Conservation (phyloP, 768 basidiomycete species). For the Leccinum longicurvipes region DNA sequence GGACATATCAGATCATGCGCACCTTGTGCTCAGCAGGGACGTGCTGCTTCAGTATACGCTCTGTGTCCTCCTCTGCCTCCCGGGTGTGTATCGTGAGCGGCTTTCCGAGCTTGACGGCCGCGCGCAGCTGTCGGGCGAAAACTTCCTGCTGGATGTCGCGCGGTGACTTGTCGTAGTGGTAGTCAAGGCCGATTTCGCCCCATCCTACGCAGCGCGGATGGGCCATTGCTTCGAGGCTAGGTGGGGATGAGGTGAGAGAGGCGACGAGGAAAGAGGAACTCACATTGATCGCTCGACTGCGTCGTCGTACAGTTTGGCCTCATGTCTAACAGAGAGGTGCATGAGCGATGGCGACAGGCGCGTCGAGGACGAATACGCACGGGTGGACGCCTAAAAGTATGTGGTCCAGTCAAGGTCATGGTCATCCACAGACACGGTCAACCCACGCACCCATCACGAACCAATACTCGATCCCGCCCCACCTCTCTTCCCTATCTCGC, state of each 20-base stretch:
- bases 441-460: slow-evolving; percentile 68
- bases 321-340: slow-evolving; percentile 46
- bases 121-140: slow-evolving; percentile 63
- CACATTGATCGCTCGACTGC: slow-evolving; percentile 68
- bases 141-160: slow-evolving; percentile 63
- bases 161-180: slow-evolving; percentile 79
- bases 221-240: slow-evolving; percentile 66
- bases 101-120: slow-evolving; percentile 66
- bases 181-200: slow-evolving; percentile 88
- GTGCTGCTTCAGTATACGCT: slow-evolving; percentile 69
- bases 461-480: slow-evolving; percentile 75
- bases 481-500: slow-evolving; percentile 46
- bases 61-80: slow-evolving; percentile 82
- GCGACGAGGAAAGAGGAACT: slow-evolving; percentile 18
- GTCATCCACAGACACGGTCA: neutral
- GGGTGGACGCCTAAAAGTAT: slow-evolving; percentile 64
- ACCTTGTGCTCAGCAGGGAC: slow-evolving; percentile 72
- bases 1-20: slow-evolving; percentile 7
- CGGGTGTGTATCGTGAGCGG: slow-evolving; percentile 85
- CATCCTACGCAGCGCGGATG: slow-evolving; percentile 84
- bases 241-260: neutral
- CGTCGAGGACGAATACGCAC: slow-evolving; percentile 37
- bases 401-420: neutral
- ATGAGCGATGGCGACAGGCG: neutral
- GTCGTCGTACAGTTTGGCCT: slow-evolving; percentile 67